Conservation (phyloP, 805 yeast species). For the Candida michaelii region DNA sequence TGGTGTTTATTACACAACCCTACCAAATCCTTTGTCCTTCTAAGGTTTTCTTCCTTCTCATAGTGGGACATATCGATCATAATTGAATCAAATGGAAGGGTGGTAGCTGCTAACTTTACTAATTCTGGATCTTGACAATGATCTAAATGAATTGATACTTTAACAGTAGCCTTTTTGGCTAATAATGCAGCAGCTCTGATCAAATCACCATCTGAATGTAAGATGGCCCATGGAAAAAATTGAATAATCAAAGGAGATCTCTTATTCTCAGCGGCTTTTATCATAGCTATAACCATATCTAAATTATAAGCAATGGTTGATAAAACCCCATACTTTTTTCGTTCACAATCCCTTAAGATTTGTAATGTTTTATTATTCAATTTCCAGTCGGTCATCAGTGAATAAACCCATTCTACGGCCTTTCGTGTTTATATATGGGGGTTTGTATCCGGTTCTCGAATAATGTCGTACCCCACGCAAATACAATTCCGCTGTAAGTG, state of each 20-base stretch:
- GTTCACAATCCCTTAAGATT: slow-evolving; percentile 29
- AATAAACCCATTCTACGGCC: too few relatives aligned
- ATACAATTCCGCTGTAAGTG: not conserved
- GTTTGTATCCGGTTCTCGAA: not conserved
- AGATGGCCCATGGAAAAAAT: slow-evolving; percentile 38
- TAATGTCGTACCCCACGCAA: not conserved
- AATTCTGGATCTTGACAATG: slow-evolving; percentile 33
- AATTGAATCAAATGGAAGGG: slow-evolving; percentile 36
- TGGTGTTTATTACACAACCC: slow-evolving; percentile 23
- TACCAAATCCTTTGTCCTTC: slow-evolving; percentile 27
- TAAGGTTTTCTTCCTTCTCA: slow-evolving; percentile 32
- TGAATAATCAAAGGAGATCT: slow-evolving; percentile 32
- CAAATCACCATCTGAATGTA: slow-evolving; percentile 29
- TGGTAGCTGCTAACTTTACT: slow-evolving; percentile 26
- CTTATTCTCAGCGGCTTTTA: slow-evolving; percentile 33
- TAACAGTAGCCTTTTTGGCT: slow-evolving; percentile 30
- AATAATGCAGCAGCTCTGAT: slow-evolving; percentile 23
- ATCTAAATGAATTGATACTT: slow-evolving; percentile 35
- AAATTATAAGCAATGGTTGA: slow-evolving; percentile 34
- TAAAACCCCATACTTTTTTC: slow-evolving; percentile 30
- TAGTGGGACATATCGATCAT: slow-evolving; percentile 41
- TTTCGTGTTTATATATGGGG: too few relatives aligned
- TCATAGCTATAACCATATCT: slow-evolving; percentile 33
- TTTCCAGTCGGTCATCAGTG: slow-evolving; percentile 9
- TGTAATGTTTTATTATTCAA: slow-evolving; percentile 20